phyloP scores from a whole-genome alignment of 2,329 filamentous ascomycete genomes.

The Atkinsonella hypoxylon region DNA sequence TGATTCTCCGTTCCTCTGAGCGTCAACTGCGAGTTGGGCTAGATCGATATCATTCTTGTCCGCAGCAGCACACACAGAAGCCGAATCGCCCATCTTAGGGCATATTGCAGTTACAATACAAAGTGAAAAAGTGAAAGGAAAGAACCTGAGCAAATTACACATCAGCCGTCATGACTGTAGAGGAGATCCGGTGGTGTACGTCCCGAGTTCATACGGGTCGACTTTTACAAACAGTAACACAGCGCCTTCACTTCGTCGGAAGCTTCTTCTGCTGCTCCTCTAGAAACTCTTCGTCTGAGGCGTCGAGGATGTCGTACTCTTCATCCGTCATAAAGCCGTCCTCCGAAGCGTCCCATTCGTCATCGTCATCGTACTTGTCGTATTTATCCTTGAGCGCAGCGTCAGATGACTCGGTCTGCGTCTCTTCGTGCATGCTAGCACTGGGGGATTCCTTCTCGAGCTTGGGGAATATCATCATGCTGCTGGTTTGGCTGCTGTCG shows the following conservation, averaged over 20 bases:
- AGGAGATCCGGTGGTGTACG: conserved; percentile 1
- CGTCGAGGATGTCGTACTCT: conserved; percentile 95
- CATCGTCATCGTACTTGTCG: conserved; percentile 31
- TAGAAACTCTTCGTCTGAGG: conserved; percentile 76
- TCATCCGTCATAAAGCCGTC: conserved; percentile 89
- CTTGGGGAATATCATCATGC: conserved; percentile 93
- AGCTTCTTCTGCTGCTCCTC: conserved; percentile 38
- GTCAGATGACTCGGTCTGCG: conserved; percentile 38
- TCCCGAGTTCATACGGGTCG: not conserved
- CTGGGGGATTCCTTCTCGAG: conserved; percentile 87
- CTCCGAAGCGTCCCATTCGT: conserved; percentile 52
- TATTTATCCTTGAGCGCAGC: conserved; percentile 40
- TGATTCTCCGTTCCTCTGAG: not conserved
- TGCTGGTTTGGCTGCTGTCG: conserved; percentile 23
- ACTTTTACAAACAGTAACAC: not conserved
- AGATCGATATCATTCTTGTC: not conserved
- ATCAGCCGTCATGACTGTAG: conserved; percentile 8
- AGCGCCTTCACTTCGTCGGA: conserved; percentile 22
- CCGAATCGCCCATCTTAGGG: not conserved
- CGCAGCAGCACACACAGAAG: not conserved
- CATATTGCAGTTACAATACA: conserved; percentile 1
- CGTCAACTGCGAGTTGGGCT: not conserved
- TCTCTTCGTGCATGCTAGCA: conserved; percentile 61
- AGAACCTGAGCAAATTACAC: not conserved
- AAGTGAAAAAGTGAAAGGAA: not conserved